Evolutionary conservation across 306 rosid species (phyloP).

Genomic region (Dryas octopetala): DNA sequence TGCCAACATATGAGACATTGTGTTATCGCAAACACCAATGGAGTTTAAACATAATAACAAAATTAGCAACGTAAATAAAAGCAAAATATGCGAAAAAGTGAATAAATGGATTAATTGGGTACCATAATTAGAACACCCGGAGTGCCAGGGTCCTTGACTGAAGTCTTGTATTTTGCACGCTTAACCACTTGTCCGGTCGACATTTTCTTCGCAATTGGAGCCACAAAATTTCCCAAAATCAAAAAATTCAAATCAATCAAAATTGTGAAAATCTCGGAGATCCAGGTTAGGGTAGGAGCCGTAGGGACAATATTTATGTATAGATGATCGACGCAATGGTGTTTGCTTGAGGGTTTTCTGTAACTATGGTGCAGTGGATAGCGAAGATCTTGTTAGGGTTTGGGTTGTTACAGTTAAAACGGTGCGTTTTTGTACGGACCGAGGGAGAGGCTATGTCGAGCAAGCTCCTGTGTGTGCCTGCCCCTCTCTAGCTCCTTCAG

Average conservation of each 20-base stretch:
- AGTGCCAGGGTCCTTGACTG: conserved; percentile 75
- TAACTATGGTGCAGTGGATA: no score
- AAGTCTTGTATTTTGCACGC: conserved; percentile 76
- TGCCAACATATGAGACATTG: no score
- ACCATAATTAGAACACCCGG: conserved; percentile 86
- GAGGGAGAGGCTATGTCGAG: not conserved
- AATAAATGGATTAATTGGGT: not conserved
- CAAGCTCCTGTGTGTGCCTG: no score
- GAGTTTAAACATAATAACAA: not conserved
- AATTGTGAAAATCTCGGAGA: not conserved
- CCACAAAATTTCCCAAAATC: not conserved
- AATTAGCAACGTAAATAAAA: not conserved
- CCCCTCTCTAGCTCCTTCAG: not conserved
- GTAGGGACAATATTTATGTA: no score
- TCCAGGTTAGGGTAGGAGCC: not conserved
- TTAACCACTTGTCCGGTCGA: conserved; percentile 55
- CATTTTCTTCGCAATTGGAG: conserved; percentile 33
- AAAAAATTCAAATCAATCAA: not conserved
- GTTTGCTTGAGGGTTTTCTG: not conserved
- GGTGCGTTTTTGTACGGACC: not conserved
- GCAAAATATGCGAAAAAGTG: not conserved
- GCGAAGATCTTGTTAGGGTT: not conserved
- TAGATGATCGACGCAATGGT: not conserved
- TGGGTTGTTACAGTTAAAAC: not conserved
- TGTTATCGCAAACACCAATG: no score